Evolutionary conservation across 164 flowering plant species (phyloP).

Genomic region (Platanus orientalis): DNA sequence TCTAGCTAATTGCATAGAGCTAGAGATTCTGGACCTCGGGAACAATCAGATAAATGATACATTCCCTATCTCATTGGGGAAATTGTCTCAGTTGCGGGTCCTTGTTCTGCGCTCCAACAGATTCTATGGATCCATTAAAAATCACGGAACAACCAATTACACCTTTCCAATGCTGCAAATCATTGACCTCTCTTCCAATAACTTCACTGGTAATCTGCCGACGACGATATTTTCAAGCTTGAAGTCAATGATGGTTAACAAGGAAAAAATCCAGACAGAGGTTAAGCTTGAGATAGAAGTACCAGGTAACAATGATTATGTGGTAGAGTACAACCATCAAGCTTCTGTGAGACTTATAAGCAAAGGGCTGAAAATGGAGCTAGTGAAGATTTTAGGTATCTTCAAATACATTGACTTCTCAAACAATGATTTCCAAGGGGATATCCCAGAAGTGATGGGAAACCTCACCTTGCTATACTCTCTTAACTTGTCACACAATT

Average conservation of each 20-base stretch:
- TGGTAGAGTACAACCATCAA: constrained; percentile 22
- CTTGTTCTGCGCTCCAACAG: constrained; percentile 50
- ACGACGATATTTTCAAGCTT: constrained; percentile 19
- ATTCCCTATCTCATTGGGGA: constrained; percentile 48
- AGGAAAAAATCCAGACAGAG: not conserved
- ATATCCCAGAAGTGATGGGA: constrained; percentile 41
- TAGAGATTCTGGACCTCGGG: constrained; percentile 59
- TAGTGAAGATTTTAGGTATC: constrained; percentile 16
- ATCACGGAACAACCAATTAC: not conserved
- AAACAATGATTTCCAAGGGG: constrained; percentile 38
- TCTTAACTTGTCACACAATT: constrained; percentile 43
- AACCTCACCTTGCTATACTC: constrained; percentile 29
- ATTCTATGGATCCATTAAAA: constrained; percentile 35
- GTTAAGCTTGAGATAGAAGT: no score
- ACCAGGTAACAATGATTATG: not conserved
- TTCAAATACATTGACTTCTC: constrained; percentile 54
- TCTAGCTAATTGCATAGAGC: constrained; percentile 36
- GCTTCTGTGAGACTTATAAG: constrained; percentile 31
- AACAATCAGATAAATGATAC: constrained; percentile 38
- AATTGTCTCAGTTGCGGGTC: constrained; percentile 33
- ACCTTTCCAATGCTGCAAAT: constrained; percentile 41
- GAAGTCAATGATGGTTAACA: constrained; percentile 28
- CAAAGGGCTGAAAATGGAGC: constrained; percentile 40
- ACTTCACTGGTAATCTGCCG: constrained; percentile 38
- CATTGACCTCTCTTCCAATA: constrained; percentile 45